A percentile compares a stretch with the other conserved stretches of the same genome.
Evolutionary conservation across 2,329 filamentous ascomycete genomes (phyloP).

Genomic region (Anthostomella pinea): DNA sequence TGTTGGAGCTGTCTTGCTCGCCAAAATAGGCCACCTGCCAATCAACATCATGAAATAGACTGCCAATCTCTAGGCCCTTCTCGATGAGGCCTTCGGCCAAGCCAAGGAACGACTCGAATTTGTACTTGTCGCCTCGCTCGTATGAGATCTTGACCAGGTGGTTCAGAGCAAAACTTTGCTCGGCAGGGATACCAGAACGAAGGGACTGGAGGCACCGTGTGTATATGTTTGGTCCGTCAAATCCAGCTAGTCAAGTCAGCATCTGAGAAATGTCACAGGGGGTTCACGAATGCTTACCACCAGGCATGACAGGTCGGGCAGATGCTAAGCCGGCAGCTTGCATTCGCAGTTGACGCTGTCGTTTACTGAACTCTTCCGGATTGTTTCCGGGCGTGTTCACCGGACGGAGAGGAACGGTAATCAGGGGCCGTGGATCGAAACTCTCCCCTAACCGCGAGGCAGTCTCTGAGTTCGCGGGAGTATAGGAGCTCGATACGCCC

Average conservation of each 20-base stretch:
- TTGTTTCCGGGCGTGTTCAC: conserved; percentile 75
- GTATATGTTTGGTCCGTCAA: conserved; percentile 85
- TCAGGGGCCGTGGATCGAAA: conserved; percentile 64
- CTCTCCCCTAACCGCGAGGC: conserved; percentile 60
- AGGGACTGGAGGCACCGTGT: conserved; percentile 81
- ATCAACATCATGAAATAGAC: conserved; percentile 75
- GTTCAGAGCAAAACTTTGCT: conserved; percentile 90
- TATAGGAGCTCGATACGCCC: conserved; percentile 43
- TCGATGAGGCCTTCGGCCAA: conserved; percentile 85
- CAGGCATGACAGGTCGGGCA: conserved; percentile 56
- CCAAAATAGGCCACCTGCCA: conserved; percentile 73
- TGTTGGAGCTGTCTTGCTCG: conserved; percentile 51
- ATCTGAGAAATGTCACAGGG: no score
- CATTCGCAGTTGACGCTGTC: conserved; percentile 44
- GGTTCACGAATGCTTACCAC: conserved; percentile 59
- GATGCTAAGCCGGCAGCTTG: conserved; percentile 40
- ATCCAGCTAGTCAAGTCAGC: conserved; percentile 45
- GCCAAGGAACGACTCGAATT: conserved; percentile 86
- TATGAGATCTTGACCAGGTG: conserved; percentile 94
- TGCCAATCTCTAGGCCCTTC: conserved; percentile 75
- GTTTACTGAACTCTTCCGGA: conserved; percentile 62
- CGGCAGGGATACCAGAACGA: conserved; percentile 72
- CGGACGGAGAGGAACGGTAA: conserved; percentile 66
- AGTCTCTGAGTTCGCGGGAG: conserved; percentile 54
- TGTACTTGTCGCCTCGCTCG: conserved; percentile 92